Percentiles rank a stretch among this genome's conserved stretches.
phyloP scores from a whole-genome alignment of 495 filamentous ascomycete species.

The Neurospora sp. region DNA sequence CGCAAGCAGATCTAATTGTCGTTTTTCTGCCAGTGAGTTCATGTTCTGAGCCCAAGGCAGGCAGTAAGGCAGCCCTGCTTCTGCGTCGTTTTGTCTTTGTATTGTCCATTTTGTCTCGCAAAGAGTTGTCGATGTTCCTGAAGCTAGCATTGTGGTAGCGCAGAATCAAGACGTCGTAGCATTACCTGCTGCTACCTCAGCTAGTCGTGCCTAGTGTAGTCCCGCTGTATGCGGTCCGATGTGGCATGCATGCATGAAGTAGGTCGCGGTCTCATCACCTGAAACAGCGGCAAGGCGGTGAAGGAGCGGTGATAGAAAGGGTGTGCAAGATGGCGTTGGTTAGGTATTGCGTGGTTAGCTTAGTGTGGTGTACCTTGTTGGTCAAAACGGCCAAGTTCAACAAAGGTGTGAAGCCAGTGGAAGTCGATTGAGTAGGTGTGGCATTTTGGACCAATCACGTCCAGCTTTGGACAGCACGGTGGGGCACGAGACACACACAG shows the following conservation, averaged over 20 bases:
- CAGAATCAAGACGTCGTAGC: not conserved
- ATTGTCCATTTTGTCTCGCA: not conserved
- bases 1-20: not conserved
- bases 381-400: not conserved
- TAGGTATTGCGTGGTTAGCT: not conserved
- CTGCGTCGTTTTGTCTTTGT: not conserved
- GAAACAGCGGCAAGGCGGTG: not conserved
- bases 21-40: not conserved
- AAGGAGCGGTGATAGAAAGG: not conserved
- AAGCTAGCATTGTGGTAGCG: not conserved
- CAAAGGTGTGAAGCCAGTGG: not conserved
- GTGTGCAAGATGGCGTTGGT: not conserved
- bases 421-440: not conserved
- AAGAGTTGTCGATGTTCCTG: not conserved
- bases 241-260: not conserved
- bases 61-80: not conserved
- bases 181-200: not conserved
- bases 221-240: not conserved
- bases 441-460: not conserved
- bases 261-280: not conserved
- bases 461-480: not conserved
- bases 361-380: not conserved
- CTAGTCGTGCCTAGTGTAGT: not conserved
- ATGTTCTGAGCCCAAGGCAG: not conserved
- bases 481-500: not conserved